A percentile compares a stretch with the other conserved stretches of the same genome.
Conservation (phyloP, 805 yeast species). For the Spathaspora gorwiae region DNA sequence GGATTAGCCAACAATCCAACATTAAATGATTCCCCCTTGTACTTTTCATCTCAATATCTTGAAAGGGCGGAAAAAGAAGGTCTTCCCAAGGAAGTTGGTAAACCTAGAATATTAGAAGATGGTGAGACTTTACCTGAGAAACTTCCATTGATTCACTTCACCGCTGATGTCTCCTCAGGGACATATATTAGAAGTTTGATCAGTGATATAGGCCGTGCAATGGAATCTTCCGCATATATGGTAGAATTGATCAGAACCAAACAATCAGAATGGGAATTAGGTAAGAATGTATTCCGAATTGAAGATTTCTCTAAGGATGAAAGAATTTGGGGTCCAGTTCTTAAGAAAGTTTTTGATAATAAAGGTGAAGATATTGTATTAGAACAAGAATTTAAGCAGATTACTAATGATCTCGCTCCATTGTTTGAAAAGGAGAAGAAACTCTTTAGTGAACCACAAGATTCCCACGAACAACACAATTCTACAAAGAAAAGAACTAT, state of each 20-base stretch:
- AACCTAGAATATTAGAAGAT: constrained; percentile 35
- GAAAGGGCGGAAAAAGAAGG: constrained; percentile 36
- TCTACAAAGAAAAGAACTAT: constrained; percentile 16
- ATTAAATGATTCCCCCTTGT: constrained; percentile 57
- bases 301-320: constrained; percentile 62
- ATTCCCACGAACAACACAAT: background rate
- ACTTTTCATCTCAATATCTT: constrained; percentile 52
- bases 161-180: constrained; percentile 84
- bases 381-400: constrained; percentile 16
- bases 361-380: constrained; percentile 25
- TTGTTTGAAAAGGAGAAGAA: background rate
- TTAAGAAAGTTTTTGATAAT: constrained; percentile 47
- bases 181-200: constrained; percentile 88
- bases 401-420: constrained; percentile 5
- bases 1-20: constrained; percentile 48
- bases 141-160: constrained; percentile 70
- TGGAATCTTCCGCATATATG: constrained; percentile 84
- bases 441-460: background rate
- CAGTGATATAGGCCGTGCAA: constrained; percentile 81
- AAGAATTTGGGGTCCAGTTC: constrained; percentile 65
- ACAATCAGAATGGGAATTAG: constrained; percentile 84
- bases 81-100: constrained; percentile 33
- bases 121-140: constrained; percentile 39
- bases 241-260: constrained; percentile 66
- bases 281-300: constrained; percentile 60